These are phyloP conservation scores for Ustilago lituana DNA, from an alignment of 1,284 basidiomycete species.

Conservation along the genomic window DNA sequence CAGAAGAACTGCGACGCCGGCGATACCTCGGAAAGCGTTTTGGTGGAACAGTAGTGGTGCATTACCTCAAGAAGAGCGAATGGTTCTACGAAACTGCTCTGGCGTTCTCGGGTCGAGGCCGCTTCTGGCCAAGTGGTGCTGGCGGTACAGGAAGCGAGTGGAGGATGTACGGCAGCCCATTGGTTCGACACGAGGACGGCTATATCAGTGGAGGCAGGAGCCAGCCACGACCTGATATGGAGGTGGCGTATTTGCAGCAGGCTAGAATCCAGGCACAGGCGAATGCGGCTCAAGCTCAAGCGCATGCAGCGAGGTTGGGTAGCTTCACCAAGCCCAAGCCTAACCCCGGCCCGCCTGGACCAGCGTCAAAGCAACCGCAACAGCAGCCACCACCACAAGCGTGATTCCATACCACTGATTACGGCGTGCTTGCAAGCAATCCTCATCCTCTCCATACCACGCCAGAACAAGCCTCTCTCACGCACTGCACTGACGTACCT, in stretches of 20 bases:
- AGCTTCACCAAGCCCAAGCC: constrained; percentile 47
- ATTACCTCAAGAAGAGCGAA: constrained; percentile 94
- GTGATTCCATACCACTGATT: too few relatives aligned
- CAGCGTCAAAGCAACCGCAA: constrained; percentile 12
- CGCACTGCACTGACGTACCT: too few relatives aligned
- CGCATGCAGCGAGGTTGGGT: constrained; percentile 35
- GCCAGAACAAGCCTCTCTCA: too few relatives aligned
- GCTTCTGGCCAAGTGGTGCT: constrained; percentile 68
- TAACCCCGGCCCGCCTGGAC: constrained; percentile 4
- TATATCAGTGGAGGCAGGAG: constrained; percentile 50
- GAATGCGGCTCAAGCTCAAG: constrained; percentile 44
- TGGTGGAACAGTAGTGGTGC: constrained; percentile 93
- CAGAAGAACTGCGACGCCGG: constrained; percentile 72
- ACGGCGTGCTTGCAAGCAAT: too few relatives aligned
- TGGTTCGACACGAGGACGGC: constrained; percentile 53
- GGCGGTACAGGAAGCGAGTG: constrained; percentile 57
- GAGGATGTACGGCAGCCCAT: constrained; percentile 60
- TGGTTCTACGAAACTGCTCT: constrained; percentile 95
- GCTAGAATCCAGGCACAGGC: constrained; percentile 44
- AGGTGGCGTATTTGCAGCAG: constrained; percentile 49
- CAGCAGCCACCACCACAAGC: constrained; percentile 1
- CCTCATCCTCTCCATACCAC: too few relatives aligned
- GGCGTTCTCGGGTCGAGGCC: constrained; percentile 81
- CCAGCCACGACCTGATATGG: constrained; percentile 52
- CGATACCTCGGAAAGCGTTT: constrained; percentile 61